Evolutionary conservation across 805 yeast genomes (phyloP).

Genomic region (Naumovozyma dairenensis): DNA sequence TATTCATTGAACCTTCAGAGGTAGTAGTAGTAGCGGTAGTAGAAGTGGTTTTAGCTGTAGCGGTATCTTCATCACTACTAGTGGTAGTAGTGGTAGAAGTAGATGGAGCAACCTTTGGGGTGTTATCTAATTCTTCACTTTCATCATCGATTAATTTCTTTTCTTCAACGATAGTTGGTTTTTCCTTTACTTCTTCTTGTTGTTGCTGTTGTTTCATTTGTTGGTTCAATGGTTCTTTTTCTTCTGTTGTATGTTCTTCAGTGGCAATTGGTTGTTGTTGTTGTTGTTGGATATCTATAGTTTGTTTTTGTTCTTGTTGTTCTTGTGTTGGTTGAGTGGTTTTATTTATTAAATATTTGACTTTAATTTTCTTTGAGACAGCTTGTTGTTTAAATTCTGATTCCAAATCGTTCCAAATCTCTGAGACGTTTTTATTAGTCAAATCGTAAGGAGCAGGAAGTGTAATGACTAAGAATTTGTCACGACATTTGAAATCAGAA

Average conservation of each 20-base stretch:
- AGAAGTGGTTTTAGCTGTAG: conserved; percentile 19
- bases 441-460: conserved; percentile 60
- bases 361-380: conserved; percentile 57
- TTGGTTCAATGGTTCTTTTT: conserved; percentile 3
- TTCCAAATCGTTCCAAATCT: conserved; percentile 69
- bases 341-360: conserved; percentile 35
- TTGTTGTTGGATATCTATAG: conserved; percentile 4
- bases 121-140: conserved; percentile 3
- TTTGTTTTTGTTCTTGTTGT: conserved; percentile 2
- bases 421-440: conserved; percentile 50
- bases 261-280: conserved; percentile 14
- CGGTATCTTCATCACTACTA: conserved; percentile 12
- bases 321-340: conserved; percentile 1
- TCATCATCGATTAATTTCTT: conserved; percentile 3
- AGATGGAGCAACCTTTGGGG: conserved; percentile 7
- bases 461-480: conserved; percentile 84
- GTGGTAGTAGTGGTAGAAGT: no score
- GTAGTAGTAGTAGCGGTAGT: conserved; percentile 8
- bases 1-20: conserved; percentile 42
- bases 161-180: conserved; percentile 13
- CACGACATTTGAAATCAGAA: conserved; percentile 69
- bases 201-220: conserved; percentile 2
- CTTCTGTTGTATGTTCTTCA: conserved; percentile 16
- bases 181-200: conserved; percentile 6
- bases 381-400: conserved; percentile 44